These are phyloP conservation scores for Bipolaris oryzae DNA, from an alignment of 2,329 filamentous ascomycete genomes.

Conservation along the genomic window DNA sequence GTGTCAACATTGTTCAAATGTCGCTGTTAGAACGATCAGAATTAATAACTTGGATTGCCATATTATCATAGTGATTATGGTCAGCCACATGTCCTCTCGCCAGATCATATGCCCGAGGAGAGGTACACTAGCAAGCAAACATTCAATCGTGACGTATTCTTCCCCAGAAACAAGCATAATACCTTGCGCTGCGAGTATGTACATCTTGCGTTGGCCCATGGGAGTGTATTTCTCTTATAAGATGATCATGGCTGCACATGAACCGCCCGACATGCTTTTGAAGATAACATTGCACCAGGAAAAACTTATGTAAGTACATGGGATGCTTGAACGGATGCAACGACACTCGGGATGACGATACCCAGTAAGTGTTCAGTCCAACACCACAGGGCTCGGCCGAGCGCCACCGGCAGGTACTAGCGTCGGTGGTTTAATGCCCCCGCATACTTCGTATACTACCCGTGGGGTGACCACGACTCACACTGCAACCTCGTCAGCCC, in stretches of 20 bases:
- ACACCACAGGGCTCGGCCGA: too few species aligned
- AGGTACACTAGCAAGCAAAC: neutral
- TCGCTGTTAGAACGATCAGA: neutral
- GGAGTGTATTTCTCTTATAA: neutral
- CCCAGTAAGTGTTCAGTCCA: too few species aligned
- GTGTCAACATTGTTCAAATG: neutral
- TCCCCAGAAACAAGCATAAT: neutral
- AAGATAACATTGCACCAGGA: too few species aligned
- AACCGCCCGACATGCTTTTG: too few species aligned
- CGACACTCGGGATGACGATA: too few species aligned
- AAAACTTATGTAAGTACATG: too few species aligned
- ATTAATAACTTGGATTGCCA: neutral
- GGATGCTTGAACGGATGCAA: too few species aligned
- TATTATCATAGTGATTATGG: neutral
- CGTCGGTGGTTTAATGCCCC: neutral
- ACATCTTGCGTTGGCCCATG: neutral
- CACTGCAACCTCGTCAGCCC: neutral
- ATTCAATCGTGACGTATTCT: neutral
- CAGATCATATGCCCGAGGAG: too few species aligned
- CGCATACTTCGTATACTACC: neutral
- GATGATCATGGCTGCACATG: neutral
- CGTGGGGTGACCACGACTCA: neutral
- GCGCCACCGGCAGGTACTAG: too few species aligned
- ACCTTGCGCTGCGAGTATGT: neutral
- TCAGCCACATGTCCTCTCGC: neutral